phyloP scores from a whole-genome alignment of 805 yeast genomes.

The Komagataella pseudopastoris region DNA sequence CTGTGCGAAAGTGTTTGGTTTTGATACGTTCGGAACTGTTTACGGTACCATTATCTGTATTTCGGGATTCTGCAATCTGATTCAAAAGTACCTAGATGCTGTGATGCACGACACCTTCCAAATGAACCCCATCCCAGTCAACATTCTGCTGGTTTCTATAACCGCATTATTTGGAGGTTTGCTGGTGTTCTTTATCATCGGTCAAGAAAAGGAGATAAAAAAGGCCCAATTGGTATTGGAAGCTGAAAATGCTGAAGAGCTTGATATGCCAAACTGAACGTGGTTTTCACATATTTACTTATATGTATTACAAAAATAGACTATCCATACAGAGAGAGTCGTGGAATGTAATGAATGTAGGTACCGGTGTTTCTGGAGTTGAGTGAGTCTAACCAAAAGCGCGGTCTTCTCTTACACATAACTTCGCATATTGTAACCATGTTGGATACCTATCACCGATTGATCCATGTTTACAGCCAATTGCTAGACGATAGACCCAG shows the following conservation, averaged over 20 bases:
- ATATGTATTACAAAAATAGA: neutral
- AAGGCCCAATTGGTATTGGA: conserved; percentile 45
- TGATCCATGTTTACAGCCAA: neutral
- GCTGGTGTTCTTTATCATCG: conserved; percentile 28
- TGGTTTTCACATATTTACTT: neutral
- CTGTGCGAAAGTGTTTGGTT: conserved; percentile 52
- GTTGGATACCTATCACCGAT: neutral
- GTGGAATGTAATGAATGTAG: neutral
- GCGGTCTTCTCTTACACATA: no score
- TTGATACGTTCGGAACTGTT: conserved; percentile 51
- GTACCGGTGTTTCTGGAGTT: neutral
- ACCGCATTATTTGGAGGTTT: conserved; percentile 40
- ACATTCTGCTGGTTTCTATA: conserved; percentile 34
- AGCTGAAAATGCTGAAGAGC: conserved; percentile 44
- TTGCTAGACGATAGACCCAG: neutral
- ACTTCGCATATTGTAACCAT: neutral
- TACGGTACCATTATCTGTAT: conserved; percentile 78
- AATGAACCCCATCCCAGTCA: conserved; percentile 75
- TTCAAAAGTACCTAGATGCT: conserved; percentile 57
- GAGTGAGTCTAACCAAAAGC: no score
- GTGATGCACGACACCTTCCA: conserved; percentile 54
- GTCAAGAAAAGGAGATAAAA: conserved; percentile 26
- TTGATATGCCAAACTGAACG: conserved; percentile 22
- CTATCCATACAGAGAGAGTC: neutral
- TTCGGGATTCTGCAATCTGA: conserved; percentile 68